Conservation (phyloP, 306 rosid species). For the Calophaca sinica region DNA sequence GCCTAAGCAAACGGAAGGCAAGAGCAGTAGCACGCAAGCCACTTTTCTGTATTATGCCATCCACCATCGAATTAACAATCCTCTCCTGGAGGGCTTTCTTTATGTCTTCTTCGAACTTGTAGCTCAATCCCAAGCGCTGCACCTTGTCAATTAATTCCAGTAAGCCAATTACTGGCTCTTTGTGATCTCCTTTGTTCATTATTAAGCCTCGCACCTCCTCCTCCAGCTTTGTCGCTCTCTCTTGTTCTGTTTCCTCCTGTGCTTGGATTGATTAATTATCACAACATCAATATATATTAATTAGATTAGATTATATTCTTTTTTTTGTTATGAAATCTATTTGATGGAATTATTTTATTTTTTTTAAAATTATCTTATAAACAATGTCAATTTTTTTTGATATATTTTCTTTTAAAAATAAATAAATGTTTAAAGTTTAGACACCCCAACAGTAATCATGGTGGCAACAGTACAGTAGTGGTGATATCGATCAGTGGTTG, state of each 20-base stretch:
- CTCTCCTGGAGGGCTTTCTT: conserved; percentile 8
- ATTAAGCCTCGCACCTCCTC: conserved; percentile 40
- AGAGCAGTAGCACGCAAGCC: conserved; percentile 49
- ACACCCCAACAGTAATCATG: no score
- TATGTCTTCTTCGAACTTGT: conserved; percentile 45
- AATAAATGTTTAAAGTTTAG: no score
- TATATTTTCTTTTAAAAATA: no score
- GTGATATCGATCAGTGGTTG: no score
- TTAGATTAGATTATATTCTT: no score
- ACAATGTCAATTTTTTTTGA: no score
- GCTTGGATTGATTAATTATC: no score
- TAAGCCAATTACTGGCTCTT: neutral
- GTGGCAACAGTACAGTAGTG: no score
- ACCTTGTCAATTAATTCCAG: conserved; percentile 52
- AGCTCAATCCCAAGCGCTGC: conserved; percentile 51
- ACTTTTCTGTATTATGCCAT: neutral
- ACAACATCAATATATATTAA: no score
- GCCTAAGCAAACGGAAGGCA: conserved; percentile 53
- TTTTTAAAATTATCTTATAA: no score
- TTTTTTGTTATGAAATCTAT: no score
- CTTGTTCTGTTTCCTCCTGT: conserved; percentile 22
- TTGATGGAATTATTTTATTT: no score
- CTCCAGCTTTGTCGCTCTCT: conserved; percentile 32
- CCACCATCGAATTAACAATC: neutral
- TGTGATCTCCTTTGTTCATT: neutral